phyloP scores from a whole-genome alignment of 345 rosid genomes.

The Acer negundo region DNA sequence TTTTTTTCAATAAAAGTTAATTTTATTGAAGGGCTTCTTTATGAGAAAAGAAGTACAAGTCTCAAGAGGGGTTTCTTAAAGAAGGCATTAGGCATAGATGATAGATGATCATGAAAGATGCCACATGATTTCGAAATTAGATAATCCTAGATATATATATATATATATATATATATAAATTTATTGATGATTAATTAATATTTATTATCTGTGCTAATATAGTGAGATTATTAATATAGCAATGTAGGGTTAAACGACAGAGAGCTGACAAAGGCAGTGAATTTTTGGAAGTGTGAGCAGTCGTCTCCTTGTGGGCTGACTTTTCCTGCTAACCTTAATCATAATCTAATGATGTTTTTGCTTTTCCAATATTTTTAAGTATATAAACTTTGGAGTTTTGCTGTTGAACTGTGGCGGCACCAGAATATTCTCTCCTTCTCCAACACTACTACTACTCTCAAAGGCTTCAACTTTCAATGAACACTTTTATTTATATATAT shows the following conservation, averaged over 20 bases:
- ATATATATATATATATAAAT: no score
- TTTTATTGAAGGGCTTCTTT: neutral
- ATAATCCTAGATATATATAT: neutral
- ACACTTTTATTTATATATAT: neutral
- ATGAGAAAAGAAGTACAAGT: neutral
- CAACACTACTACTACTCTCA: conserved; percentile 33
- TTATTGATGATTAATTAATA: neutral
- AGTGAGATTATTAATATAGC: neutral
- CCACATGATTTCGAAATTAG: conserved; percentile 3
- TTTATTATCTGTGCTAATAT: neutral
- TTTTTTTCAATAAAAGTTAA: neutral
- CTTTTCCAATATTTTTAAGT: conserved; percentile 49
- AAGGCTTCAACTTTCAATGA: conserved; percentile 52
- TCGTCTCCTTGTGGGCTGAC: conserved; percentile 90
- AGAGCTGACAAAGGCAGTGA: conserved; percentile 89
- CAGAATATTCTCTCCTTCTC: conserved; percentile 88
- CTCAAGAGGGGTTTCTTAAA: conserved; percentile 8
- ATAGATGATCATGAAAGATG: neutral
- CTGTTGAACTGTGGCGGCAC: conserved; percentile 81
- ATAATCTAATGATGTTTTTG: conserved; percentile 87
- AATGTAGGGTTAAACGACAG: conserved; percentile 45
- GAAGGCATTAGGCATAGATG: conserved; percentile 4
- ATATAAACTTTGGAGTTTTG: conserved; percentile 65
- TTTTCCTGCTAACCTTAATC: conserved; percentile 70
- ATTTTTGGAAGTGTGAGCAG: conserved; percentile 77